A percentile compares a stretch with the other conserved stretches of the same genome.
phyloP scores from a whole-genome alignment of 2,329 filamentous ascomycete genomes.

The Diaporthe sp. region DNA sequence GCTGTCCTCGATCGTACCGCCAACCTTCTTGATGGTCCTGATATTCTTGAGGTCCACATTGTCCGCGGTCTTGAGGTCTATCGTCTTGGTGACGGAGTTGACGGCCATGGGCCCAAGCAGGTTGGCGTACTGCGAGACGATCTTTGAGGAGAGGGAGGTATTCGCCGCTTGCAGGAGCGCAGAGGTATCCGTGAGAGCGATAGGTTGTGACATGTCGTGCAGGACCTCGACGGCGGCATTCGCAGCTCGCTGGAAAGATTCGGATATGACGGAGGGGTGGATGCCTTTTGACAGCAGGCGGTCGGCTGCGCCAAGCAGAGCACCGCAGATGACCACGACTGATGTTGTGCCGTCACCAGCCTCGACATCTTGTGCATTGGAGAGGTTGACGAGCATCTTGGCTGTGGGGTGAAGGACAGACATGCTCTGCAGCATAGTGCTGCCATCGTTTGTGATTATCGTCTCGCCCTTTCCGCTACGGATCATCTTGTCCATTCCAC shows the following conservation, averaged over 20 bases:
- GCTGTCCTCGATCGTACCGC: conserved; percentile 97
- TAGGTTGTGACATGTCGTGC: conserved; percentile 95
- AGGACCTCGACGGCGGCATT: conserved; percentile 89
- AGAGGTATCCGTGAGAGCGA: conserved; percentile 86
- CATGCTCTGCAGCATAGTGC: conserved; percentile 99
- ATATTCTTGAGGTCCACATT: conserved; percentile 98
- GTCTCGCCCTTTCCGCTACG: conserved; percentile 96
- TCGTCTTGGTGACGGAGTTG: conserved; percentile 94
- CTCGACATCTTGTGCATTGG: conserved; percentile 97
- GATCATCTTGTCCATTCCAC: conserved; percentile 99
- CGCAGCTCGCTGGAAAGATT: conserved; percentile 95
- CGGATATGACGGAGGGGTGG: conserved; percentile 97
- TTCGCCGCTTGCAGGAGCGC: conserved; percentile 96
- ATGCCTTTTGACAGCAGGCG: conserved; percentile 91
- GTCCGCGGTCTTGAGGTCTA: conserved; percentile 93
- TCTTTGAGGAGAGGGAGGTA: conserved; percentile 97
- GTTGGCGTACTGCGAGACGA: conserved; percentile 96
- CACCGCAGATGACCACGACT: conserved; percentile 97
- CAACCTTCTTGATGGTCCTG: conserved; percentile 95
- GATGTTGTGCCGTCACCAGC: conserved; percentile 98
- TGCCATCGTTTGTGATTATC: conserved; percentile 99
- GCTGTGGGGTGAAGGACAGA: conserved; percentile 99
- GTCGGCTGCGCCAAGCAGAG: conserved; percentile 92
- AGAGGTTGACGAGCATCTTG: conserved; percentile 98
- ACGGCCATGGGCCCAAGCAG: conserved; percentile 97